Conservation (phyloP, 192 early-diverging fungal genomes). For the Coemansia sp. region DNA sequence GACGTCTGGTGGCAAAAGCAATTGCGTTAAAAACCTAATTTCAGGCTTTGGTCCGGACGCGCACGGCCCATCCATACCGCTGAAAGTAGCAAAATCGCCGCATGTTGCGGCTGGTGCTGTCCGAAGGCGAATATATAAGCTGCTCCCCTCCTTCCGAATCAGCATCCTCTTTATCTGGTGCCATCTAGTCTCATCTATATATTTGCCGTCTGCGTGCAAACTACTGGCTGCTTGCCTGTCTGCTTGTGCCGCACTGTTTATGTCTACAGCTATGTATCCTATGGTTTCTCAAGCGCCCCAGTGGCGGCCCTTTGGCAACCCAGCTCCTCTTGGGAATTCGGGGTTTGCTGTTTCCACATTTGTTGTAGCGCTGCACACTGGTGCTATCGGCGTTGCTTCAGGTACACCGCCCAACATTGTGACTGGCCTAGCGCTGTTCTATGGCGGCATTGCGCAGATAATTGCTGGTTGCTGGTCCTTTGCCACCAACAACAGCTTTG, state of each 20-base stretch:
- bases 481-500: conserved; percentile 35
- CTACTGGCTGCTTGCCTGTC: neutral
- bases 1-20: neutral
- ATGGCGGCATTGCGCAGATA: conserved; percentile 39
- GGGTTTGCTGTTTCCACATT: conserved; percentile 45
- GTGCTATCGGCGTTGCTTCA: conserved; percentile 34
- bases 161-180: neutral
- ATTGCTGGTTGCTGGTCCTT: conserved; percentile 42
- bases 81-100: neutral
- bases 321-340: conserved; percentile 46
- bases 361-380: conserved; percentile 33
- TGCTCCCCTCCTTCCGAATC: no score
- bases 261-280: neutral
- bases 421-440: conserved; percentile 43
- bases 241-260: neutral
- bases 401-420: conserved; percentile 39
- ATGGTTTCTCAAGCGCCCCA: neutral
- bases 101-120: neutral
- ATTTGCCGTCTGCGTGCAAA: no score
- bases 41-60: neutral
- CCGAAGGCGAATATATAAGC: no score
- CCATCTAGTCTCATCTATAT: neutral
- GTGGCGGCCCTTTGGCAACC: conserved; percentile 18
- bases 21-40: neutral
- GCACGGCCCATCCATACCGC: neutral